phyloP scores from a whole-genome alignment of 495 filamentous ascomycete species.

The Stereocaulon alpinum region DNA sequence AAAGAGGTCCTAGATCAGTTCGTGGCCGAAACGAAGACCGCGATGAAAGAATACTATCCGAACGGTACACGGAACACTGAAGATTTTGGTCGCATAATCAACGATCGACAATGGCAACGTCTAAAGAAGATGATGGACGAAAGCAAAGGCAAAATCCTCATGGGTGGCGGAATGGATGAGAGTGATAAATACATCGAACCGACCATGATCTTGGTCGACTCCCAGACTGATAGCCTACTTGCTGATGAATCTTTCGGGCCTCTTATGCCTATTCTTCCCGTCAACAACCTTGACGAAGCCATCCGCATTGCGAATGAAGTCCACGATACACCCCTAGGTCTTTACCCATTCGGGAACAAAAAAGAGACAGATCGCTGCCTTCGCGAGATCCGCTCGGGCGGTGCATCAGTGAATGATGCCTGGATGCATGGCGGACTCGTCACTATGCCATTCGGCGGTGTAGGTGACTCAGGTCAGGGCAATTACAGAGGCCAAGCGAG shows the following conservation, averaged over 20 bases:
- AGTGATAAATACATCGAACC: conserved; percentile 72
- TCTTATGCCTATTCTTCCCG: conserved; percentile 66
- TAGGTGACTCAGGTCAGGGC: conserved; percentile 76
- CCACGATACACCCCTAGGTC: conserved; percentile 65
- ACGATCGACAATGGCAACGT: conserved; percentile 64
- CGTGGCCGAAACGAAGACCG: conserved; percentile 59
- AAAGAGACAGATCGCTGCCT: conserved; percentile 62
- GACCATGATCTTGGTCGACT: conserved; percentile 69
- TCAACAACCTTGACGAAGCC: conserved; percentile 68
- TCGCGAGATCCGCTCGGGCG: conserved; percentile 58
- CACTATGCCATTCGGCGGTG: conserved; percentile 78
- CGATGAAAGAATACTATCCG: conserved; percentile 73
- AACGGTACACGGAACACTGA: conserved; percentile 62
- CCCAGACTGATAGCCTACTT: conserved; percentile 65
- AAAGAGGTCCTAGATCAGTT: conserved; percentile 59
- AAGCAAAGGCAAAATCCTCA: conserved; percentile 69
- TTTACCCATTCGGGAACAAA: conserved; percentile 78
- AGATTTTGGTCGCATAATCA: conserved; percentile 73
- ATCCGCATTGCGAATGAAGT: conserved; percentile 65
- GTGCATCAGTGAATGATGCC: conserved; percentile 71
- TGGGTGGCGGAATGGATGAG: conserved; percentile 76
- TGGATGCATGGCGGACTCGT: conserved; percentile 69
- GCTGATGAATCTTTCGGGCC: conserved; percentile 83
- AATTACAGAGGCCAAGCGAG: conserved; percentile 72
- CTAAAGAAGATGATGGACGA: conserved; percentile 81